Evolutionary conservation across 768 basidiomycete genomes (phyloP).

Genomic region (Amanita thiersii): DNA sequence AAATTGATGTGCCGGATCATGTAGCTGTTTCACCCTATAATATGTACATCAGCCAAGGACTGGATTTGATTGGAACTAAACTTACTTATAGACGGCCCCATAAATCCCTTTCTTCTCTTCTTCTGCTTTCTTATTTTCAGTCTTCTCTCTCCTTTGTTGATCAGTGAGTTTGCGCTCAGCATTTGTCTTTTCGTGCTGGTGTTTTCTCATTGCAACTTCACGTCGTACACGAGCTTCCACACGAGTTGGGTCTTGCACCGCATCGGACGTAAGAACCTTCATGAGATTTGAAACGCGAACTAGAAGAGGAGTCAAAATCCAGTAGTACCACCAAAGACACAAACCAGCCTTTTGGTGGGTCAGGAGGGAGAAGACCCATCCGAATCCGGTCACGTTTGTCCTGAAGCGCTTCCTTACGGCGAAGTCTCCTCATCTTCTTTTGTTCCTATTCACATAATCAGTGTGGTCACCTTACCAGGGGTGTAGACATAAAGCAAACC

Average conservation of each 20-base stretch:
- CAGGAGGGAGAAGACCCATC: conserved; percentile 94
- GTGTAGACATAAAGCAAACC: conserved; percentile 26
- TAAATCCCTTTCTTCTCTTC: conserved; percentile 81
- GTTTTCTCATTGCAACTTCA: conserved; percentile 86
- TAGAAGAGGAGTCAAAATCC: conserved; percentile 18
- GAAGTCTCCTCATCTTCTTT: conserved; percentile 94
- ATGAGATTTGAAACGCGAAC: conserved; percentile 94
- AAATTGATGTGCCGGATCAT: conserved; percentile 91
- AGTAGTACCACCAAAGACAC: neutral
- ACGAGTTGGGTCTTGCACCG: conserved; percentile 94
- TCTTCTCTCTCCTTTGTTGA: conserved; percentile 83
- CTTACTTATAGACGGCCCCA: conserved; percentile 89
- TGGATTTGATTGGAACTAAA: conserved; percentile 12
- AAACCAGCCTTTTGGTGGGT: conserved; percentile 80
- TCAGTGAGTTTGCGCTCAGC: conserved; percentile 85
- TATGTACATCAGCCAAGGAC: neutral
- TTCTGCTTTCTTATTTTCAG: conserved; percentile 76
- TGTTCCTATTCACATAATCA: conserved; percentile 52
- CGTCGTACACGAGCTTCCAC: conserved; percentile 92
- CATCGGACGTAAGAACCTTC: conserved; percentile 95
- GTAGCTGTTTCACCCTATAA: conserved; percentile 71
- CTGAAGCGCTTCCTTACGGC: conserved; percentile 80
- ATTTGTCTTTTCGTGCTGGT: conserved; percentile 91
- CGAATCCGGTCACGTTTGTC: conserved; percentile 92
- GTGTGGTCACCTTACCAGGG: neutral